These are phyloP conservation scores for Kluyveromyces aestuarii DNA, from an alignment of 805 yeast species.

Conservation along the genomic window DNA sequence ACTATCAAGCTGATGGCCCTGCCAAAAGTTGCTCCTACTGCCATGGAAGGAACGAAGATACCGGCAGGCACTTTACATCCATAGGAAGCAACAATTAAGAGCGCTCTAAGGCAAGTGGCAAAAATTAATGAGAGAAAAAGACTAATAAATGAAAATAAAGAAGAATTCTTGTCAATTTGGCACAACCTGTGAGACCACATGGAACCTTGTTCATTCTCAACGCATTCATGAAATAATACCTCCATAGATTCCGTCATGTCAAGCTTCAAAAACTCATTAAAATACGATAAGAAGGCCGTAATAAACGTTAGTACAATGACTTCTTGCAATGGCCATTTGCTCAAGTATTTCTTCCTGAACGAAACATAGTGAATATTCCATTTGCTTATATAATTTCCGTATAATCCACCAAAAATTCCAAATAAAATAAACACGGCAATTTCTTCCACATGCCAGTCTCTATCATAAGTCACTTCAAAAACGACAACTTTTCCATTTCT, in stretches of 20 bases:
- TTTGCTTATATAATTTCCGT: slow-evolving; percentile 70
- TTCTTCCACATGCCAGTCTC: slow-evolving; percentile 81
- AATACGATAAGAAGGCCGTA: slow-evolving; percentile 73
- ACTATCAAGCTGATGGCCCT: slow-evolving; percentile 73
- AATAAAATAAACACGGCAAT: slow-evolving; percentile 67
- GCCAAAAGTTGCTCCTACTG: slow-evolving; percentile 93
- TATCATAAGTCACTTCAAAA: slow-evolving; percentile 84
- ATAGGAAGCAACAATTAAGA: slow-evolving; percentile 73
- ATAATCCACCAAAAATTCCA: slow-evolving; percentile 87
- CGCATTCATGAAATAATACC: slow-evolving; percentile 75
- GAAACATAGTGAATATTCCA: slow-evolving; percentile 68
- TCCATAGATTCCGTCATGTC: slow-evolving; percentile 98
- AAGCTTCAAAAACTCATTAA: slow-evolving; percentile 66
- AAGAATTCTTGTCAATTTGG: slow-evolving; percentile 26
- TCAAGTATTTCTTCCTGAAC: slow-evolving; percentile 63
- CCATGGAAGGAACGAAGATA: slow-evolving; percentile 93
- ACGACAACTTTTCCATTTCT: slow-evolving; percentile 90
- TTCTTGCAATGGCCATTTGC: slow-evolving; percentile 46
- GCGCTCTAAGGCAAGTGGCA: slow-evolving; percentile 66
- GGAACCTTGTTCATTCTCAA: slow-evolving; percentile 24
- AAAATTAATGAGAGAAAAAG: slow-evolving; percentile 46
- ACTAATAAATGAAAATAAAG: slow-evolving; percentile 18
- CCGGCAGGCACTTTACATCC: slow-evolving; percentile 98
- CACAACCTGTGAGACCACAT: slow-evolving; percentile 35
- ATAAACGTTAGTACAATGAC: slow-evolving; percentile 55